Conservation (phyloP, 2,329 filamentous ascomycete species). For the Ilyonectria robusta region DNA sequence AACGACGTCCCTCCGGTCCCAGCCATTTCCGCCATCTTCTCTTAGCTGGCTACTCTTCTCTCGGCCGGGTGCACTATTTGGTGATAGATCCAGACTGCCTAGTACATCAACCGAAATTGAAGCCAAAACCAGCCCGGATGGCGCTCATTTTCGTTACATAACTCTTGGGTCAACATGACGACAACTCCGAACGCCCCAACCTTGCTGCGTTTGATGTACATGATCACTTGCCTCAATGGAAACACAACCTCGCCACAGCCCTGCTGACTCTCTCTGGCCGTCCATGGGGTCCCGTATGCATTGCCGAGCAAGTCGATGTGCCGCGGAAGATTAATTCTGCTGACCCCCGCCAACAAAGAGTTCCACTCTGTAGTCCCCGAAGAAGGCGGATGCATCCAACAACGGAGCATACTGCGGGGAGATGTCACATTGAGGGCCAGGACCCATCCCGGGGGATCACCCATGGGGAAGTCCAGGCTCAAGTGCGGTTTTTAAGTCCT, state of each 20-base stretch:
- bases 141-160: constrained; percentile 16
- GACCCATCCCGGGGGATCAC: constrained; percentile 1
- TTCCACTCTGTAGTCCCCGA: constrained; percentile 5
- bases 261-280: neutral
- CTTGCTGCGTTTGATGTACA: neutral
- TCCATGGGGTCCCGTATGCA: neutral
- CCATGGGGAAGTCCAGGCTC: neutral
- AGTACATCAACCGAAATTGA: constrained; percentile 20
- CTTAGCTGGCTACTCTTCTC: neutral
- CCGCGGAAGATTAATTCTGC: neutral
- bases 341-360: constrained; percentile 1
- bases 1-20: neutral
- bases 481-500: neutral
- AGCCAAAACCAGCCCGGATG: neutral
- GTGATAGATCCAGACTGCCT: neutral
- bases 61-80: neutral
- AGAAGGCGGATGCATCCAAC: constrained; percentile 8
- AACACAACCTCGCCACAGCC: constrained; percentile 6
- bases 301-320: constrained; percentile 1
- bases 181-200: neutral
- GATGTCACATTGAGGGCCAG: neutral
- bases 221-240: constrained; percentile 2
- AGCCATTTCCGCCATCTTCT: neutral
- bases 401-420: constrained; percentile 11
- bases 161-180: constrained; percentile 9